Evolutionary conservation across 345 rosid species (phyloP).

Genomic region (Bruguiera parviflora): DNA sequence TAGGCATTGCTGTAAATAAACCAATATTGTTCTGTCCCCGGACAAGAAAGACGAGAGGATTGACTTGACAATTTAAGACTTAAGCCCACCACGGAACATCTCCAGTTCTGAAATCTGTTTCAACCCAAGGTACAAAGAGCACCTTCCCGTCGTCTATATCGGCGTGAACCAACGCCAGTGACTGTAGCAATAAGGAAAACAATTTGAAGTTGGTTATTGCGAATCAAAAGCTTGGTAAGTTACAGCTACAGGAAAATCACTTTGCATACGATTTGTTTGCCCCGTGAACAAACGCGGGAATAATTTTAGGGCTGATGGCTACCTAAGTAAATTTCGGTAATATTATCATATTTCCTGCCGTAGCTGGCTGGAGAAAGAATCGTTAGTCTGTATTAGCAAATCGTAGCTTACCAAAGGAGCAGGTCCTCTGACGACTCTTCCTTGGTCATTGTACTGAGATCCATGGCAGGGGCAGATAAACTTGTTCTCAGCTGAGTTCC

Average conservation of each 20-base stretch:
- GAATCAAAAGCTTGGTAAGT: neutral
- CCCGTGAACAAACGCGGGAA: no score
- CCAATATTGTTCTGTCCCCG: neutral
- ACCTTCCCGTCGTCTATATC: constrained; percentile 81
- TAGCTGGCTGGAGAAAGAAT: neutral
- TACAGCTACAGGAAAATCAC: neutral
- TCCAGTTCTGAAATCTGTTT: constrained; percentile 97
- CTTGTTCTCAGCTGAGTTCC: constrained; percentile 79
- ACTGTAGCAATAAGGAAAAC: constrained; percentile 36
- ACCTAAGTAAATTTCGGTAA: neutral
- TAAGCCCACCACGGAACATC: constrained; percentile 94
- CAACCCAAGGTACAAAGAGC: constrained; percentile 80
- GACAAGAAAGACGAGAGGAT: neutral
- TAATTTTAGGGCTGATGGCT: no score
- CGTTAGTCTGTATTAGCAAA: no score
- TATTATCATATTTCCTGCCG: neutral
- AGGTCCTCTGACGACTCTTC: constrained; percentile 95
- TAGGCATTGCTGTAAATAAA: constrained; percentile 12
- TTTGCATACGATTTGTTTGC: neutral
- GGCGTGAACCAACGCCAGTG: constrained; percentile 86
- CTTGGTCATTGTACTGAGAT: constrained; percentile 92
- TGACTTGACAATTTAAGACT: neutral
- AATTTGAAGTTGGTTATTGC: neutral
- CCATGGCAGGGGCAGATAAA: constrained; percentile 96
- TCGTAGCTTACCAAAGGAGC: constrained; percentile 75